A percentile compares a stretch with the other conserved stretches of the same genome.
Evolutionary conservation across 106 monocot genomes (phyloP).

Genomic region (Ottelia alismoides): DNA sequence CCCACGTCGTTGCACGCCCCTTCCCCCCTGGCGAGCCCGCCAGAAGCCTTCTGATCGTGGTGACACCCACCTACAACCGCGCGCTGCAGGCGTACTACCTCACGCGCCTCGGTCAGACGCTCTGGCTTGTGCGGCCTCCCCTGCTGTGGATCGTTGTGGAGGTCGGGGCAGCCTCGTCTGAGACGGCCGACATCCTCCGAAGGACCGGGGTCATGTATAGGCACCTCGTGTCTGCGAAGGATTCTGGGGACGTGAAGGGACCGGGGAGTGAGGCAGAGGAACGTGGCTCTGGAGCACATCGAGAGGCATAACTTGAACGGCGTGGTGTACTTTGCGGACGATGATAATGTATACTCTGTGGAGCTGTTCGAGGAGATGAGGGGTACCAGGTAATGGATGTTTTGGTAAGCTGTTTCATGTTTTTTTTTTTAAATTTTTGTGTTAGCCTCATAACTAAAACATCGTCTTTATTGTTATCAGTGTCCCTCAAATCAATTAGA

Average conservation of each 20-base stretch:
- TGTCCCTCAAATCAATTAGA: too few species aligned
- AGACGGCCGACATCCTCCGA: constrained; percentile 57
- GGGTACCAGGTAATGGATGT: constrained; percentile 51
- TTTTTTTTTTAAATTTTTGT: too few species aligned
- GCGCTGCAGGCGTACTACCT: constrained; percentile 68
- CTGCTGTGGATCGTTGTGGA: constrained; percentile 86
- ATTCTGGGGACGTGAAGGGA: constrained; percentile 20
- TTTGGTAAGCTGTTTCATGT: too few species aligned
- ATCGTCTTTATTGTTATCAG: too few species aligned
- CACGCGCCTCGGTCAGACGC: constrained; percentile 48
- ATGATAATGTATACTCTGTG: constrained; percentile 38
- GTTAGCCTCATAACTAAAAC: too few species aligned
- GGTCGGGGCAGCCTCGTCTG: constrained; percentile 28
- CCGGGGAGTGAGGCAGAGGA: constrained; percentile 38
- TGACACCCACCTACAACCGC: constrained; percentile 75
- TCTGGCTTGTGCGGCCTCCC: constrained; percentile 44
- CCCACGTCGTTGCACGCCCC: background rate
- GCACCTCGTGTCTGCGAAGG: constrained; percentile 31
- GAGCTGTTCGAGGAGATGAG: constrained; percentile 51
- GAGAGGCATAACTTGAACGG: constrained; percentile 49
- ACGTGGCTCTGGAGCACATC: constrained; percentile 45
- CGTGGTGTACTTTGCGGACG: constrained; percentile 56
- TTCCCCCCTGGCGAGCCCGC: background rate
- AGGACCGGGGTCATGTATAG: constrained; percentile 56
- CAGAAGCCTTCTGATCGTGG: constrained; percentile 57